Conservation (phyloP, 257 asterid species). For the Ajuga chamaepitys region DNA sequence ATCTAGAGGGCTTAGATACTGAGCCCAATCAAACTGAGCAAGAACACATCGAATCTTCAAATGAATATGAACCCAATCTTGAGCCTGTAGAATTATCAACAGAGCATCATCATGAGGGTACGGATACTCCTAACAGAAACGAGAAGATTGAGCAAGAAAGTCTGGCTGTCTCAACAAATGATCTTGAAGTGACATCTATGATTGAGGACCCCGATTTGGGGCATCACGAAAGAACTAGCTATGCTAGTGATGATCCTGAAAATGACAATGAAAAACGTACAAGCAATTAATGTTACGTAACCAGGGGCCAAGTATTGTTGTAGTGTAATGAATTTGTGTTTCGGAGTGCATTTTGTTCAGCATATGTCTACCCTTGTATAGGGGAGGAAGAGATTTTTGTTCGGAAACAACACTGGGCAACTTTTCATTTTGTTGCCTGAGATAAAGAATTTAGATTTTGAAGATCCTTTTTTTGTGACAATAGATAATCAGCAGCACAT, state of each 20-base stretch:
- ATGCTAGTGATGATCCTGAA: constrained; percentile 12
- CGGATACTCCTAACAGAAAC: neutral
- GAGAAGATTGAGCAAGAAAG: constrained; percentile 3
- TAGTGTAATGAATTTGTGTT: neutral
- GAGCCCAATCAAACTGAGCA: constrained; percentile 8
- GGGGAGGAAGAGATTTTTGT: no score
- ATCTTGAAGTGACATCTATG: constrained; percentile 11
- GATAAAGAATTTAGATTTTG: no score
- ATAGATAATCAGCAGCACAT: no score
- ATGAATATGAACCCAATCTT: constrained; percentile 4
- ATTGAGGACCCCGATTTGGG: constrained; percentile 4
- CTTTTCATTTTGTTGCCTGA: no score
- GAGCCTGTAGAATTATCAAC: constrained; percentile 16
- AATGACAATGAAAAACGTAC: neutral
- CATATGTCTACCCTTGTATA: no score
- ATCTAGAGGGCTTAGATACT: constrained; percentile 8
- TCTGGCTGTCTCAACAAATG: neutral
- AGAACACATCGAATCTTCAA: constrained; percentile 2
- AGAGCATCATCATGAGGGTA: constrained; percentile 11
- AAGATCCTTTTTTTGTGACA: no score
- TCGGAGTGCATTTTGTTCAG: neutral
- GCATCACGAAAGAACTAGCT: neutral
- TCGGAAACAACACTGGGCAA: no score
- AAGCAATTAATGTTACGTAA: neutral
- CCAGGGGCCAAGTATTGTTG: neutral